Base-by-base conservation (phyloP, 805 yeast genomes). In the Sungouiozyma intestinalis region DNA sequence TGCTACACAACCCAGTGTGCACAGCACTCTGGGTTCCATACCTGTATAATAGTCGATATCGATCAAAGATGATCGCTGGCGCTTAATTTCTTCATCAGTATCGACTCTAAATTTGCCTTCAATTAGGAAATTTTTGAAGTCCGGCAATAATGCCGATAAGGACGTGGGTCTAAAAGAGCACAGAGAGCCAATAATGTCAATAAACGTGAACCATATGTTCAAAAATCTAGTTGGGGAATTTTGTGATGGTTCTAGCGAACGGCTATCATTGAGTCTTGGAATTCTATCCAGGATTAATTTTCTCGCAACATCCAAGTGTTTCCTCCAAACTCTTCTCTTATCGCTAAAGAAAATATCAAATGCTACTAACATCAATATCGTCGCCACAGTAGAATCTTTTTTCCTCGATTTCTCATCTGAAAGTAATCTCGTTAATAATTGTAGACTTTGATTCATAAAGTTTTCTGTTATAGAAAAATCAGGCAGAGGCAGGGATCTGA, bases 271-370 rank as follows among this genome's bases (percentile, higher is more conserved):
- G 31, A 39, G 41, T 8, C 32, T 5, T 6, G 21, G 16, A 17
- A 46, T 16, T 27, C 53, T 42, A 37, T 46, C 44, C 20, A 37
- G 33, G 18, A 81, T 67, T 33, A 81, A 78, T 51, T 78, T 81
- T 44, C 76, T 66, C 0, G 88, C 87, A 0, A 87, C 87, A 32
- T 71, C 65, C 40, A 76, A 63, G 55, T 82, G 92, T 1, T 79
- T 72, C 52, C 78, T 67, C 76, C 85, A 84, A 38, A 71, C 55
- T 43, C 54, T 41, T 65, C 46, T 65, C 67, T 45, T 47, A 66
- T 69, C 46, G 57, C 68, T 35, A 68, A 72, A 55, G 62, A 68
- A 39, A 58, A 66, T 67, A 47, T 77, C 79, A 54, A 74, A 77
- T 32, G 81, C 74, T 14, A 78, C 69, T 7, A 82, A 61, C 43